A percentile compares a stretch with the other conserved stretches of the same genome.
phyloP scores from a whole-genome alignment of 2,329 filamentous ascomycete genomes.

The Arthrinium puccinioides region DNA sequence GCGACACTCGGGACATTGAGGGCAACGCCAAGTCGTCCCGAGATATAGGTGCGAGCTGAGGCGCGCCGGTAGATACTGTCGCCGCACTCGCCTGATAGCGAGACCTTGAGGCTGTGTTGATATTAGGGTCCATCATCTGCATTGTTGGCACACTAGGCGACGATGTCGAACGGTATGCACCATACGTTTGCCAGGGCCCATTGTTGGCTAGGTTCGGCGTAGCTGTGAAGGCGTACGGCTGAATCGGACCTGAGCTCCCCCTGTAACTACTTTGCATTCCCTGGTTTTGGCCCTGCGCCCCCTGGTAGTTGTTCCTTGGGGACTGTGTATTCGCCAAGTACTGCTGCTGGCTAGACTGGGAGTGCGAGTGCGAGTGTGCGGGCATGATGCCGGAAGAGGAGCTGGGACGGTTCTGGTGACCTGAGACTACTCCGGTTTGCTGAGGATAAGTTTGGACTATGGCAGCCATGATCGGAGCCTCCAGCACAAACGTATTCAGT shows the following conservation, averaged over 20 bases:
- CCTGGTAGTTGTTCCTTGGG: conserved; percentile 44
- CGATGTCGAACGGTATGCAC: conserved; percentile 39
- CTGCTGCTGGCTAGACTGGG: conserved; percentile 28
- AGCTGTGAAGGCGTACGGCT: conserved; percentile 69
- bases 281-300: conserved; percentile 40
- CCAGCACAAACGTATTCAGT: too few relatives aligned
- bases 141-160: conserved; percentile 34
- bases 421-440: conserved; percentile 64
- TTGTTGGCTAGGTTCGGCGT: conserved; percentile 58
- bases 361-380: conserved; percentile 37
- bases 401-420: conserved; percentile 67
- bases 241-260: conserved; percentile 50
- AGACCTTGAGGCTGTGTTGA: conserved; percentile 15
- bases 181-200: conserved; percentile 43
- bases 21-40: conserved; percentile 46
- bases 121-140: conserved; percentile 29
- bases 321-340: conserved; percentile 40
- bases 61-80: too few relatives aligned
- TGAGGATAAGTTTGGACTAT: conserved; percentile 76
- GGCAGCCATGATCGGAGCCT: conserved; percentile 70
- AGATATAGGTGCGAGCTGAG: conserved; percentile 36
- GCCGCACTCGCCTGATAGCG: conserved; percentile 22
- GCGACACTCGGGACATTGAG: conserved; percentile 31
- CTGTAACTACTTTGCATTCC: conserved; percentile 48
- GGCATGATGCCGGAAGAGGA: conserved; percentile 56